Conservation (phyloP, 2,329 filamentous ascomycete species). For the Salinomyces thailandicus region DNA sequence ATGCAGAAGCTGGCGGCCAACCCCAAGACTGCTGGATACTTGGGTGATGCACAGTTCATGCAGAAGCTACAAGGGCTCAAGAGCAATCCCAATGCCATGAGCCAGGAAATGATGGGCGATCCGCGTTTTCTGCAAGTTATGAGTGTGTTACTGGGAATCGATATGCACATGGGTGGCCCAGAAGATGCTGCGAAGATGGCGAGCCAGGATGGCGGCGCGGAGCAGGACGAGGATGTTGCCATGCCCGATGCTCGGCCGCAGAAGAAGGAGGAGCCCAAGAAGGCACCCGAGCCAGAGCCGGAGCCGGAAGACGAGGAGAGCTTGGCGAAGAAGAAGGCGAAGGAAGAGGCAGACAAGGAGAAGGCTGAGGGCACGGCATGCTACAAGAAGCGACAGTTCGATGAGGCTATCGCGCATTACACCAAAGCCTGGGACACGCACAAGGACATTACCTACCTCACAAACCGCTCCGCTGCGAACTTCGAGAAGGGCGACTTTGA, state of each 20-base stretch:
- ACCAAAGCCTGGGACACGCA: conserved; percentile 83
- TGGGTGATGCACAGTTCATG: conserved; percentile 83
- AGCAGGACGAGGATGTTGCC: conserved; percentile 59
- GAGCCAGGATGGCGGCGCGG: conserved; percentile 52
- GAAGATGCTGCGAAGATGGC: conserved; percentile 36
- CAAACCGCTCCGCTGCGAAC: conserved; percentile 86
- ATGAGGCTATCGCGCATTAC: conserved; percentile 90
- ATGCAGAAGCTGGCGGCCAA: conserved; percentile 84
- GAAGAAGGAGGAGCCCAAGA: conserved; percentile 40
- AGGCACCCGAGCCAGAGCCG: conserved; percentile 54
- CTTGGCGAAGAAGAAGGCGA: conserved; percentile 73
- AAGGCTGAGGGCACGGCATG: conserved; percentile 88
- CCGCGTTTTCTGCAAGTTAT: conserved; percentile 89
- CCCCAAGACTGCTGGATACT: conserved; percentile 76
- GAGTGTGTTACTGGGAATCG: conserved; percentile 84
- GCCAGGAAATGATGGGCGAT: conserved; percentile 67
- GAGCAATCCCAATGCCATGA: conserved; percentile 67
- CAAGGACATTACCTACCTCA: conserved; percentile 97
- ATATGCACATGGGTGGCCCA: conserved; percentile 55
- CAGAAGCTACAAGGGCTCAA: conserved; percentile 72
- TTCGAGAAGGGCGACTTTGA: conserved; percentile 96
- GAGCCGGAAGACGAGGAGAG: conserved; percentile 73
- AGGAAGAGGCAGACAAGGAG: conserved; percentile 85
- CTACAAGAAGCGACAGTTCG: conserved; percentile 98
- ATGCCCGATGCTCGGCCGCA: conserved; percentile 74